Base-by-base conservation (phyloP, 176 grass and related monocot species). In the Coix lacrymajobi region DNA sequence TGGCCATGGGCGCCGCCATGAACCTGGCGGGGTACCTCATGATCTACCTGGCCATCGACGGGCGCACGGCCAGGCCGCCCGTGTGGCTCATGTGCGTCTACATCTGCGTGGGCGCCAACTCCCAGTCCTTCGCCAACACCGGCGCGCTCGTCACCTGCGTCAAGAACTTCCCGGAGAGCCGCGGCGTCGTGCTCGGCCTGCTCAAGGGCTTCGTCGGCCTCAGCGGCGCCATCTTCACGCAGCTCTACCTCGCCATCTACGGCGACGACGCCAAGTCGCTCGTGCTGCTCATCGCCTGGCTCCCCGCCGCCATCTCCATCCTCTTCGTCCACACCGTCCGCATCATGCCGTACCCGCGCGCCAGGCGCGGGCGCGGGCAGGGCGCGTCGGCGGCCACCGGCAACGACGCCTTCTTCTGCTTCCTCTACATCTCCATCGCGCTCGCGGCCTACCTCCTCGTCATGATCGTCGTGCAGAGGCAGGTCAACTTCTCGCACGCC, bases 191-290 rank as follows among this genome's bases (percentile, higher is more conserved):
- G 79, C 83, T 94, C 0, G 92, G 92, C 0, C 74, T 97, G 1
- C 90, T 97, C 32, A 97, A 94, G 78, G 92, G 92, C 0, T 97
- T 92, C 76, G 90, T 94, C 0, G 95, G 92, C 0, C 89, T 97
- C 66, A 94, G 92, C 72, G 95, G 95, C 29, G 95, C 95, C 57
- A 87, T 94, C 45, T 94, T 97, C 86, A 94, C 95, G 76, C 92
- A 97, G 80, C 85, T 97, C 24, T 94, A 94, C 85, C 84, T 41
- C 31, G 84, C 92, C 57, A 74, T 94, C 87, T 94, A 94, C 74
- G 87, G 81, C 25, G 84, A 91, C 67, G 92, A 94, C 77, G 90
- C 89, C 87, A 94, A 94, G 87, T 94, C 89, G 17, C 87, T 94
- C 20, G 89, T 94, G 37, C 89, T 94, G 20, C 92, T 94, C 57